phyloP scores from a whole-genome alignment of 352 stramenopile genomes.

The Phytophthora sojae region DNA sequence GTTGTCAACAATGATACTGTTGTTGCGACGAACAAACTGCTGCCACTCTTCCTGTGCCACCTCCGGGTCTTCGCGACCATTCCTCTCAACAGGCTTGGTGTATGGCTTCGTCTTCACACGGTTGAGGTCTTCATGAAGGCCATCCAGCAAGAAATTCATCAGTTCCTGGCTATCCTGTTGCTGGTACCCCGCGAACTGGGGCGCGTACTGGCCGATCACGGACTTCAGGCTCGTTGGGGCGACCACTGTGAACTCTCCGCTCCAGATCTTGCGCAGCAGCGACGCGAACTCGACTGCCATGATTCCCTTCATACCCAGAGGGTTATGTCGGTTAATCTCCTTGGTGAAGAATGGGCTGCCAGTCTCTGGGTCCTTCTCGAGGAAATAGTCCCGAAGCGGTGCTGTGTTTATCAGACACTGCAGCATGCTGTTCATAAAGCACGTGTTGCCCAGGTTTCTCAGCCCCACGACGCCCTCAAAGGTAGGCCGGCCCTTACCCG shows the following conservation, averaged over 20 bases:
- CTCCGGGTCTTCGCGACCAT: constrained; percentile 68
- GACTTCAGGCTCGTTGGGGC: constrained; percentile 81
- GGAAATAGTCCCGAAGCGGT: constrained; percentile 94
- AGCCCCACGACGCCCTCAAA: constrained; percentile 79
- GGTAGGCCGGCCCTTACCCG: constrained; percentile 58
- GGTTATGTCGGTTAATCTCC: constrained; percentile 97
- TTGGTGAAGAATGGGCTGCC: constrained; percentile 48
- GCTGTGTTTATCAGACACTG: constrained; percentile 95
- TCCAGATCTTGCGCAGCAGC: constrained; percentile 96
- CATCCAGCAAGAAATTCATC: constrained; percentile 93
- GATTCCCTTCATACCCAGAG: constrained; percentile 92
- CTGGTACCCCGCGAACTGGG: constrained; percentile 90
- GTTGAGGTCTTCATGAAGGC: constrained; percentile 93
- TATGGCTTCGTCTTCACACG: constrained; percentile 87
- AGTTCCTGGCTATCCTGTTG: constrained; percentile 95
- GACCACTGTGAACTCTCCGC: constrained; percentile 87
- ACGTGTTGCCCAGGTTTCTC: constrained; percentile 83
- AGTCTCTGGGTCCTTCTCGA: constrained; percentile 71
- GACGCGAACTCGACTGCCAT: constrained; percentile 96
- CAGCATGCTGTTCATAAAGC: constrained; percentile 89
- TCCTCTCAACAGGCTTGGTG: constrained; percentile 71
- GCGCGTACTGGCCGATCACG: constrained; percentile 87
- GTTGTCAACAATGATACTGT: constrained; percentile 92
- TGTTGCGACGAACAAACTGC: constrained; percentile 91
- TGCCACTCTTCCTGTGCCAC: constrained; percentile 84